Percentiles rank a stretch among this genome's conserved stretches.
These are phyloP conservation scores for Dipteronia dyeriana DNA, from an alignment of 345 rosid species.

Conservation along the genomic window DNA sequence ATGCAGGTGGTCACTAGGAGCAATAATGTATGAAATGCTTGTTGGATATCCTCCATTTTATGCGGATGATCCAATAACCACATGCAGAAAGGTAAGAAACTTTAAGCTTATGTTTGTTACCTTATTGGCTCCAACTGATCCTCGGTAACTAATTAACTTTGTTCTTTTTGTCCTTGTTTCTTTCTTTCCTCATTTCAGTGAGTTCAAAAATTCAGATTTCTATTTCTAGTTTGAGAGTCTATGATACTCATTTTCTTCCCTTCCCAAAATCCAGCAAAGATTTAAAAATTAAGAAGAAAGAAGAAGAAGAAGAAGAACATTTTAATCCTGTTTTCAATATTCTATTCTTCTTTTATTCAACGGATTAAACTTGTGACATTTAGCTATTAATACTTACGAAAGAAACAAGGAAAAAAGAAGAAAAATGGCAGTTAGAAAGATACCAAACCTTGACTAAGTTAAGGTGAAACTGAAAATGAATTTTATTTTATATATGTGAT, in stretches of 20 bases:
- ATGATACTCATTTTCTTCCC: background rate
- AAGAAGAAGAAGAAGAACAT: background rate
- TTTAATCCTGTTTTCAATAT: background rate
- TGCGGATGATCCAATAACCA: constrained; percentile 86
- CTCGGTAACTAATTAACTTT: background rate
- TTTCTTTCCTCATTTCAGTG: background rate
- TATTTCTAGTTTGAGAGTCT: background rate
- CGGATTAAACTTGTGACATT: constrained; percentile 5
- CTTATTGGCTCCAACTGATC: constrained; percentile 11
- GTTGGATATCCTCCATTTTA: constrained; percentile 98
- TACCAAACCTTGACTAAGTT: background rate
- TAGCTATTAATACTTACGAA: background rate
- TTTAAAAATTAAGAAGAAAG: background rate
- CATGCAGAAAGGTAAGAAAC: constrained; percentile 81
- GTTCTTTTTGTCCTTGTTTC: constrained; percentile 14
- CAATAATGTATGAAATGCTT: constrained; percentile 97
- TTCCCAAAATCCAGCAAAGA: background rate
- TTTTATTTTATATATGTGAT: background rate
- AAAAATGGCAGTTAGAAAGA: constrained; percentile 5
- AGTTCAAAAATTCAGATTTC: background rate
- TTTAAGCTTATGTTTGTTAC: constrained; percentile 19
- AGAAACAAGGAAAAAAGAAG: background rate
- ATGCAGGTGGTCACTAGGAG: constrained; percentile 97
- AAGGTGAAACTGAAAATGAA: constrained; percentile 3
- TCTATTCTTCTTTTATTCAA: background rate